Evolutionary conservation across 768 basidiomycete genomes (phyloP).

Genomic region (Termitomyces sp.): DNA sequence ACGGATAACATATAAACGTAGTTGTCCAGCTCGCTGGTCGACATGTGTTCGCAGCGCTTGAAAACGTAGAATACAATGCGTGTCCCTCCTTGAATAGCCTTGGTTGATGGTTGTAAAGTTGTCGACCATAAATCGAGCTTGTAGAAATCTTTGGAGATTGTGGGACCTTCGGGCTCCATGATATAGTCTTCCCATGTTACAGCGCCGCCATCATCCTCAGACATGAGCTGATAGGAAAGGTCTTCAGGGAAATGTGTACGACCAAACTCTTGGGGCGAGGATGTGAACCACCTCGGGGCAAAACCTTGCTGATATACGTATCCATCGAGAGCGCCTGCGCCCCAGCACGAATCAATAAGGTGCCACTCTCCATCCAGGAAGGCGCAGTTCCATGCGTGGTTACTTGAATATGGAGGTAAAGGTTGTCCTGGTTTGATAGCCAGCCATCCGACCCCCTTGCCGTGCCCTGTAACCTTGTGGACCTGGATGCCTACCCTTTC

Average conservation of each 20-base stretch:
- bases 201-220: slow-evolving; percentile 31
- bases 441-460: slow-evolving; percentile 39
- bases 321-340: slow-evolving; percentile 36
- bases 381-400: slow-evolving; percentile 47
- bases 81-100: slow-evolving; percentile 27
- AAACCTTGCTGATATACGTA: slow-evolving; percentile 28
- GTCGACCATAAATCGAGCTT: slow-evolving; percentile 25
- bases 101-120: slow-evolving; percentile 28
- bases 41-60: slow-evolving; percentile 44
- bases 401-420: slow-evolving; percentile 29
- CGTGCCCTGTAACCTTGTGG: slow-evolving; percentile 37
- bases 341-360: slow-evolving; percentile 45
- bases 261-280: slow-evolving; percentile 36
- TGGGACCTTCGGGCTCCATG: slow-evolving; percentile 31
- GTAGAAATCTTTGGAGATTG: slow-evolving; percentile 29
- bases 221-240: slow-evolving; percentile 34
- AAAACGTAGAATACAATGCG: slow-evolving; percentile 32
- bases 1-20: slow-evolving; percentile 33
- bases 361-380: slow-evolving; percentile 39
- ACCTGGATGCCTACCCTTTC: slow-evolving; percentile 32
- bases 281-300: slow-evolving; percentile 36
- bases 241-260: slow-evolving; percentile 40
- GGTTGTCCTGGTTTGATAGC: slow-evolving; percentile 25
- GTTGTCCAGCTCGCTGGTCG: slow-evolving; percentile 33
- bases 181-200: slow-evolving; percentile 43